Evolutionary conservation across 345 rosid genomes (phyloP).

Genomic region (Lepidium didymum): DNA sequence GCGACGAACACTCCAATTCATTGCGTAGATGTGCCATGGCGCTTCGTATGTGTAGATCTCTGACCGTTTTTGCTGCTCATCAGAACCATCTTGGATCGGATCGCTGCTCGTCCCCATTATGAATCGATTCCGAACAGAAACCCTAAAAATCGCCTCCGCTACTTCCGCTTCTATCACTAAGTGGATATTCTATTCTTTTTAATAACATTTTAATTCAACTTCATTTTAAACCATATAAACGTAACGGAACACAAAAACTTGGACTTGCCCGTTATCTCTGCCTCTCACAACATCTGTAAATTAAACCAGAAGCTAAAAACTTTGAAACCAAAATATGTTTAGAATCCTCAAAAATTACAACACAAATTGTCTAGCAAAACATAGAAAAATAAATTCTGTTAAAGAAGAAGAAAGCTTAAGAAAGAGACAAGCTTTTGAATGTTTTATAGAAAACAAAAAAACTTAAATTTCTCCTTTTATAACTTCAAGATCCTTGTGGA

Average conservation of each 20-base stretch:
- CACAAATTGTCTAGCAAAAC: constrained; percentile 20
- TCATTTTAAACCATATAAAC: background rate
- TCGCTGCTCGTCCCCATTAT: constrained; percentile 74
- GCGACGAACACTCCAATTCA: constrained; percentile 99
- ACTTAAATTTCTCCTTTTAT: background rate
- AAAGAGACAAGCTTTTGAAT: background rate
- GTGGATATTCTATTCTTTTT: background rate
- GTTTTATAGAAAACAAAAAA: constrained; percentile 3
- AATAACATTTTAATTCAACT: background rate
- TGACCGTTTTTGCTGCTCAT: constrained; percentile 89
- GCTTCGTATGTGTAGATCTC: constrained; percentile 98
- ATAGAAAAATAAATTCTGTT: background rate
- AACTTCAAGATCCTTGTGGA: background rate
- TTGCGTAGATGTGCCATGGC: constrained; percentile 96
- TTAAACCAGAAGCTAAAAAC: background rate
- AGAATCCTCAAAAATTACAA: constrained; percentile 23
- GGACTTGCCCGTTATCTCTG: background rate
- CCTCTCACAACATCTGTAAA: background rate
- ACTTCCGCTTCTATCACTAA: constrained; percentile 15
- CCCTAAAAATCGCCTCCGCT: constrained; percentile 27
- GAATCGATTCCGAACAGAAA: constrained; percentile 11
- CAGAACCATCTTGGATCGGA: constrained; percentile 68
- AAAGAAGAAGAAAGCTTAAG: background rate
- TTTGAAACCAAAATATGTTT: background rate
- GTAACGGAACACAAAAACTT: background rate